Evolutionary conservation across 2,329 filamentous ascomycete species (phyloP).

Genomic region (Endoconidiophora laricicola): DNA sequence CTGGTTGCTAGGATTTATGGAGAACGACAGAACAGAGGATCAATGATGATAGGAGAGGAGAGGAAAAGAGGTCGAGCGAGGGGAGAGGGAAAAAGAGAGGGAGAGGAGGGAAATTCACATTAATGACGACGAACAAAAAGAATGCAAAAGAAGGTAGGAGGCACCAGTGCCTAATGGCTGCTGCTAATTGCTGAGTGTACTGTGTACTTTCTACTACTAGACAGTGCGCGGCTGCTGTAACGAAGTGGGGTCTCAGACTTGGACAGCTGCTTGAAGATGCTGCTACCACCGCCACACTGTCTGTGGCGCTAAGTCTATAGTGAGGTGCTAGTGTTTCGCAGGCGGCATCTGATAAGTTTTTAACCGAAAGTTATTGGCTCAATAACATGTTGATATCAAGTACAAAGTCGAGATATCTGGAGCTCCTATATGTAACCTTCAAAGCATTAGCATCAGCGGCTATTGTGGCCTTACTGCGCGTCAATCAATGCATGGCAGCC

Average conservation of each 20-base stretch:
- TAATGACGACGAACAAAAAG: conserved; percentile 9
- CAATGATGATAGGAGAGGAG: conserved; percentile 15
- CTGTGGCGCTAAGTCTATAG: background rate
- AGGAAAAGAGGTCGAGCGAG: conserved; percentile 13
- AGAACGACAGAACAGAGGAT: conserved; percentile 12
- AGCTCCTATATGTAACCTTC: too few species aligned
- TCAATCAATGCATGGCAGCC: too few species aligned
- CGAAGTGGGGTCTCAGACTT: background rate
- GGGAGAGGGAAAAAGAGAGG: conserved; percentile 14
- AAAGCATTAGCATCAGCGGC: too few species aligned
- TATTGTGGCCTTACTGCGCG: too few species aligned
- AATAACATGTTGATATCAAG: too few species aligned
- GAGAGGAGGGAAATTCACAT: conserved; percentile 17
- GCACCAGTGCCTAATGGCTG: background rate
- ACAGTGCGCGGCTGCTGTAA: conserved; percentile 4
- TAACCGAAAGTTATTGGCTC: too few species aligned
- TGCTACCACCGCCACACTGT: background rate
- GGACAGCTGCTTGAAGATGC: background rate
- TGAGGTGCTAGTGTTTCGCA: too few species aligned
- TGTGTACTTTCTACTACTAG: background rate
- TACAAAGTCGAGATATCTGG: too few species aligned
- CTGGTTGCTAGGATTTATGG: conserved; percentile 3
- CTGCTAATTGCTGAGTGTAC: background rate
- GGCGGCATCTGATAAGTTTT: too few species aligned
- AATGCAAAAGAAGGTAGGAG: conserved; percentile 8